Conservation (phyloP, 1,284 basidiomycete species). For the Earliella scabrosa region DNA sequence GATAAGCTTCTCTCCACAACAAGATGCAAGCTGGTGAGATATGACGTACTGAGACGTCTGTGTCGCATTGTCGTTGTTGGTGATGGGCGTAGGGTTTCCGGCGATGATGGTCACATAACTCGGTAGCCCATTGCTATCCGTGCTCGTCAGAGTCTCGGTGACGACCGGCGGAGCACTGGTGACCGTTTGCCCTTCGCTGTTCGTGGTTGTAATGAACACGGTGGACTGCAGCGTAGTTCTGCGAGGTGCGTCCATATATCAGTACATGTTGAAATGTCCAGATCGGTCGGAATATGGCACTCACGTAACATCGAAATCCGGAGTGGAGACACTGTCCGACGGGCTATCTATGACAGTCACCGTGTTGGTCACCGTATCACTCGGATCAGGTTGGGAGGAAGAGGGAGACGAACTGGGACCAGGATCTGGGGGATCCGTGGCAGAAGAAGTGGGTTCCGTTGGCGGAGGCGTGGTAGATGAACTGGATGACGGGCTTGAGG, state of each 20-base stretch:
- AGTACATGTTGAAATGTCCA: background rate
- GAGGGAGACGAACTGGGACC: background rate
- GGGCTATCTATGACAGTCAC: background rate
- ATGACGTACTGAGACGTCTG: constrained; percentile 48
- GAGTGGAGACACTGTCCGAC: background rate
- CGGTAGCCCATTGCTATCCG: constrained; percentile 51
- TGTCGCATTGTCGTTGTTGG: constrained; percentile 44
- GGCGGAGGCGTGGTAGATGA: background rate
- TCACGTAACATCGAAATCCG: constrained; percentile 3
- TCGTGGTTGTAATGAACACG: constrained; percentile 60
- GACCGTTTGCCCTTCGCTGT: constrained; percentile 52
- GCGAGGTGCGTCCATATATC: constrained; percentile 4
- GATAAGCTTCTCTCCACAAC: background rate
- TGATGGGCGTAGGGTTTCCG: constrained; percentile 67
- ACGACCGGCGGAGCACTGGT: constrained; percentile 57
- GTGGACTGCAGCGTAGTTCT: constrained; percentile 61
- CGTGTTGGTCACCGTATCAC: background rate
- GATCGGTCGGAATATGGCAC: background rate
- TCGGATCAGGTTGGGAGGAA: constrained; percentile 1
- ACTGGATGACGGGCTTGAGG: constrained; percentile 9
- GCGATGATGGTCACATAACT: constrained; percentile 63
- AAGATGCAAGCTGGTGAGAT: background rate
- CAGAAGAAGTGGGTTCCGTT: background rate
- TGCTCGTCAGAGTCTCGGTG: constrained; percentile 60
- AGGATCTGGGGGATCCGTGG: constrained; percentile 1